These are phyloP conservation scores for Kodamaea derodonti DNA, from an alignment of 1,139 yeast genomes.

Conservation along the genomic window DNA sequence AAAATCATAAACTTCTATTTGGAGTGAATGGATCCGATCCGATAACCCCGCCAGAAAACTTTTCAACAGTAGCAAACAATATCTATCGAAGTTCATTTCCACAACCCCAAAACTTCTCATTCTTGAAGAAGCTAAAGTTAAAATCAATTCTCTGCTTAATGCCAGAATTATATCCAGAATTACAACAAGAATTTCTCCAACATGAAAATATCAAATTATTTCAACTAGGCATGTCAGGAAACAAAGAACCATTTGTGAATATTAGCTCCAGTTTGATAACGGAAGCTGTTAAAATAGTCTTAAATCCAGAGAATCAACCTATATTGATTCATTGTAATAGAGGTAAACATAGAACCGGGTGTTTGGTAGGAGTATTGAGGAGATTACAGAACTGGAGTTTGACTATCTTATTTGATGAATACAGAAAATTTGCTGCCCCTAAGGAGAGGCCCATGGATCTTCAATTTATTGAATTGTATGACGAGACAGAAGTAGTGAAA, in stretches of 20 bases:
- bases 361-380: conserved; percentile 87
- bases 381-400: conserved; percentile 88
- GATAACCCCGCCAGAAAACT: conserved; percentile 83
- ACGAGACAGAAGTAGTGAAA: conserved; percentile 55
- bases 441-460: conserved; percentile 94
- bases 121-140: conserved; percentile 56
- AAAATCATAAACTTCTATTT: conserved; percentile 5
- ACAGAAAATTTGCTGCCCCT: conserved; percentile 89
- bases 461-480: conserved; percentile 87
- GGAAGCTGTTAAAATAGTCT: conserved; percentile 73
- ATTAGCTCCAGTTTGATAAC: conserved; percentile 75
- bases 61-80: conserved; percentile 74
- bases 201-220: conserved; percentile 63
- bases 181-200: conserved; percentile 61
- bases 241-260: conserved; percentile 90
- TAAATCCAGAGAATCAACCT: conserved; percentile 86
- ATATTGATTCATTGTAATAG: conserved; percentile 89
- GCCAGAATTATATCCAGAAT: conserved; percentile 87
- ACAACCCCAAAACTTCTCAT: conserved; percentile 72
- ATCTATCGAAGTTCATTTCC: conserved; percentile 92
- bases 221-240: conserved; percentile 93
- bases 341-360: conserved; percentile 96
- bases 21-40: conserved; percentile 15
- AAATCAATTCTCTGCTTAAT: conserved; percentile 79
- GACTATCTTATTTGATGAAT: conserved; percentile 92